Conservation (phyloP, 192 early-diverging fungal genomes). For the Entomortierella beljakovae region DNA sequence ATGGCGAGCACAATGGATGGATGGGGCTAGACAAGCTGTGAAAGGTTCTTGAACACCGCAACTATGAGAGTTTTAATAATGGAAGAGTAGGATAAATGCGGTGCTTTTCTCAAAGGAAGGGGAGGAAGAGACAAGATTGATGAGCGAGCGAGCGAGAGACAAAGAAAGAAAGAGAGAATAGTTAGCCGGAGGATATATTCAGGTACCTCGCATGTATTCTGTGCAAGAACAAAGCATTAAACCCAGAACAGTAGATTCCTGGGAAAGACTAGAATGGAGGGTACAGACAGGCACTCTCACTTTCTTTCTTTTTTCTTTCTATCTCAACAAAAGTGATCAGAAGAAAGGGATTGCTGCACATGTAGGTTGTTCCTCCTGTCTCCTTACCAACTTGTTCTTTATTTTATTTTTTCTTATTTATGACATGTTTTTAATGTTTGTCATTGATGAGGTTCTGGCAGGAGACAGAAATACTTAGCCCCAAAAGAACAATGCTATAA, state of each 20-base stretch:
- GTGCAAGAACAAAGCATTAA: neutral
- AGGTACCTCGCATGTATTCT: conserved; percentile 3
- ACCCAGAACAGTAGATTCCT: conserved; percentile 19
- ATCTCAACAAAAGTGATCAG: neutral
- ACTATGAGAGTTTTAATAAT: neutral
- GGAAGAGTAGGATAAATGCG: conserved; percentile 3
- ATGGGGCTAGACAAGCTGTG: neutral
- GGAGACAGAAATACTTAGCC: neutral
- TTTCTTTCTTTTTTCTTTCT: neutral
- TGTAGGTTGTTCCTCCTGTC: conserved; percentile 10
- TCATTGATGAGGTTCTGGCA: no score
- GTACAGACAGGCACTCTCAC: neutral
- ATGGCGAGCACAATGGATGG: neutral
- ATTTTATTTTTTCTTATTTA: neutral
- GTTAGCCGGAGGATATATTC: conserved; percentile 6
- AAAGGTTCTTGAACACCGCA: conserved; percentile 5
- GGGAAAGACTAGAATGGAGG: conserved; percentile 41
- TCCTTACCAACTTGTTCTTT: neutral
- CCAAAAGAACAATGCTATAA: conserved; percentile 3
- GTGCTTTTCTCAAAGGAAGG: neutral
- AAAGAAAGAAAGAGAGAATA: neutral
- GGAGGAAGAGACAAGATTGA: neutral
- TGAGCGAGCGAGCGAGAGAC: conserved; percentile 1
- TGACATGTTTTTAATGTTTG: no score
- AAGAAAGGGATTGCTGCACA: conserved; percentile 9